Percentiles rank a stretch among this genome's conserved stretches.
Evolutionary conservation across 192 early-diverging fungal genomes (phyloP).

Genomic region (Backusella sp.): DNA sequence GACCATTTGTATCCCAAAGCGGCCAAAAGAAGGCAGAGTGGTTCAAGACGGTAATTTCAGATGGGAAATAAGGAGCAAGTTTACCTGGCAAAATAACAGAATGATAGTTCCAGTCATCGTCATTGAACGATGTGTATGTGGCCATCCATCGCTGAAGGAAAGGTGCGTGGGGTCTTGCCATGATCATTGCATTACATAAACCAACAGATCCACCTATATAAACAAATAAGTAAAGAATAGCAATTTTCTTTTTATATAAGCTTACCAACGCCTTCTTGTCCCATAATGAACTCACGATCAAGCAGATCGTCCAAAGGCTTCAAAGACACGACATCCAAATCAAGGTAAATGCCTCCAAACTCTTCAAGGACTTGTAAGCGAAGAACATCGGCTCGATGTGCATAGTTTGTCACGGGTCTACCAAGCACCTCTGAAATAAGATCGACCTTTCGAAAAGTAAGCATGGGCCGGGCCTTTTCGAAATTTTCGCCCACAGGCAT

Average conservation of each 20-base stretch:
- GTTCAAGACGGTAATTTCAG: conserved; percentile 31
- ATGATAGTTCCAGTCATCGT: conserved; percentile 40
- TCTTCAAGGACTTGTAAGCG: conserved; percentile 39
- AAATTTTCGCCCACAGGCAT: conserved; percentile 42
- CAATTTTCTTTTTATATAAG: not conserved
- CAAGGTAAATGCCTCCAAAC: conserved; percentile 56
- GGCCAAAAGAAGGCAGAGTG: conserved; percentile 47
- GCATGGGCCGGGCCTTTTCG: conserved; percentile 25
- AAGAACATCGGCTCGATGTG: conserved; percentile 50
- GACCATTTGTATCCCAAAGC: conserved; percentile 37
- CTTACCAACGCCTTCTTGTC: conserved; percentile 42
- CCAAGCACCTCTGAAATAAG: conserved; percentile 42
- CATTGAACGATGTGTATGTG: conserved; percentile 43
- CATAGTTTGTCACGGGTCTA: conserved; percentile 38
- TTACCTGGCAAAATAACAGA: conserved; percentile 43
- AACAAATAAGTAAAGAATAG: not conserved
- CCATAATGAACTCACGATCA: conserved; percentile 48
- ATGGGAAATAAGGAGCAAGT: conserved; percentile 22
- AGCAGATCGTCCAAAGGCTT: conserved; percentile 47
- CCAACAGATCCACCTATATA: conserved; percentile 37
- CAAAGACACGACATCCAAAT: conserved; percentile 49
- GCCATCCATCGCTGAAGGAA: conserved; percentile 51
- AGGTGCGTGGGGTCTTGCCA: conserved; percentile 37
- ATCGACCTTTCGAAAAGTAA: conserved; percentile 34
- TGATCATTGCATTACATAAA: conserved; percentile 49